Conservation (phyloP, 257 asterid genomes). For the Striga asiatica region DNA sequence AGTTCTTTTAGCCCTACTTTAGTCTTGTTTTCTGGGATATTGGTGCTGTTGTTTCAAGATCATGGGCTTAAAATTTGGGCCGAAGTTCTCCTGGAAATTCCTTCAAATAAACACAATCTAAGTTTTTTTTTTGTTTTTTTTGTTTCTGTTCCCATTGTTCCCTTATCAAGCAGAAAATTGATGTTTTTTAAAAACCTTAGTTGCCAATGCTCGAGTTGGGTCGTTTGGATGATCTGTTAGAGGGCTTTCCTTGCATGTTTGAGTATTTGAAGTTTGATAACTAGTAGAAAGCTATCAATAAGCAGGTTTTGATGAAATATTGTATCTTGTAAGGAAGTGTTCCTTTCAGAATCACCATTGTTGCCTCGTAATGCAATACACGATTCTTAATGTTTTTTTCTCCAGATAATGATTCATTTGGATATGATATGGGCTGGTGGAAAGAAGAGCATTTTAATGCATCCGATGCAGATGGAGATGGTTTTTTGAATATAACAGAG, state of each 20-base stretch:
- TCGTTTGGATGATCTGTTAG: neutral
- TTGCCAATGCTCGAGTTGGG: neutral
- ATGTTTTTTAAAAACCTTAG: neutral
- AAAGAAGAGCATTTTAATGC: slow-evolving; percentile 93
- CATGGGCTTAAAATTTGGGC: no score
- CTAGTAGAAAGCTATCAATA: neutral
- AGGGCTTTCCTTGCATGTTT: neutral
- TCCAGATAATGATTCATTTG: slow-evolving; percentile 54
- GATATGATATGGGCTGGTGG: slow-evolving; percentile 96
- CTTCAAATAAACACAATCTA: neutral
- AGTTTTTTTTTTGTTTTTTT: neutral
- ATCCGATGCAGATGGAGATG: slow-evolving; percentile 84
- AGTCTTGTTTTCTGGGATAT: no score
- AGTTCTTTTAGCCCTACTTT: no score
- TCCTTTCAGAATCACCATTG: neutral
- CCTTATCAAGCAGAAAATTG: neutral
- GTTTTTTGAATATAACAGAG: slow-evolving; percentile 69
- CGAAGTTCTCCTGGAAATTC: no score
- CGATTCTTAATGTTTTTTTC: neutral
- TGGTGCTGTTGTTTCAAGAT: no score
- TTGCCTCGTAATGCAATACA: slow-evolving; percentile 6
- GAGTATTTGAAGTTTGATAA: neutral
- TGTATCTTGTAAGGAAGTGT: neutral
- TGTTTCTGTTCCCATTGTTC: neutral
- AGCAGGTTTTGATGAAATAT: neutral